Evolutionary conservation across 202 grass and related monocot species (phyloP).

Genomic region (Panicum virgatum): DNA sequence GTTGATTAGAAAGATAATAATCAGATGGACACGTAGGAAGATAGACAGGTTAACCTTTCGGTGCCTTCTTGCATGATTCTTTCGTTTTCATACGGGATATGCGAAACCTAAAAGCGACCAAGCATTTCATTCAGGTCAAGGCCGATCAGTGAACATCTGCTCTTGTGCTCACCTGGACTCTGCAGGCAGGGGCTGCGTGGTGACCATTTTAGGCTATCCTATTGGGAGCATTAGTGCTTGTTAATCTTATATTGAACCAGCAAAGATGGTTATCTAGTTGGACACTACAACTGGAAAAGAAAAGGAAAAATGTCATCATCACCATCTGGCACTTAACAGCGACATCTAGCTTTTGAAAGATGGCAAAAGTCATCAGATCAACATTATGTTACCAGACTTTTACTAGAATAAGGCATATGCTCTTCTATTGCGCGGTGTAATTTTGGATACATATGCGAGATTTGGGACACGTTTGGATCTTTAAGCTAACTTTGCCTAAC

Average conservation of each 20-base stretch:
- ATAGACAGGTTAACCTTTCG: not conserved
- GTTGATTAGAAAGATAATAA: not conserved
- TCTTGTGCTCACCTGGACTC: conserved; percentile 8
- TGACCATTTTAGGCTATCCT: conserved; percentile 19
- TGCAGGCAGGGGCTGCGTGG: not conserved
- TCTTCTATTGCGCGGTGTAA: too few relatives aligned
- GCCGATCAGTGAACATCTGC: not conserved
- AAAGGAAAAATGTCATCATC: not conserved
- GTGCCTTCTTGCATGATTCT: not conserved
- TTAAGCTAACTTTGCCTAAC: conserved; percentile 14
- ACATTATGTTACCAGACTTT: not conserved
- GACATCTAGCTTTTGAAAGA: conserved; percentile 18
- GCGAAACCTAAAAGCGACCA: conserved; percentile 18
- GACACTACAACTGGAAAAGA: conserved; percentile 21
- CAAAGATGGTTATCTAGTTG: conserved; percentile 42
- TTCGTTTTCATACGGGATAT: conserved; percentile 38
- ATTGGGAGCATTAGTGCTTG: conserved; percentile 12
- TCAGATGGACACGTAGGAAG: not conserved
- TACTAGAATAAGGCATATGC: too few relatives aligned
- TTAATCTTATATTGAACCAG: conserved; percentile 37
- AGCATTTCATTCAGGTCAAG: conserved; percentile 5
- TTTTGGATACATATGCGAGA: not conserved
- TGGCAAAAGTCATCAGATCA: not conserved
- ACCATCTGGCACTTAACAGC: conserved; percentile 28
- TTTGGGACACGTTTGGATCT: conserved; percentile 6